Evolutionary conservation across 1,284 basidiomycete species (phyloP), one percentile per base, ranked within the genome.

Genomic region (Pyrrhoderma lamaoense): DNA sequence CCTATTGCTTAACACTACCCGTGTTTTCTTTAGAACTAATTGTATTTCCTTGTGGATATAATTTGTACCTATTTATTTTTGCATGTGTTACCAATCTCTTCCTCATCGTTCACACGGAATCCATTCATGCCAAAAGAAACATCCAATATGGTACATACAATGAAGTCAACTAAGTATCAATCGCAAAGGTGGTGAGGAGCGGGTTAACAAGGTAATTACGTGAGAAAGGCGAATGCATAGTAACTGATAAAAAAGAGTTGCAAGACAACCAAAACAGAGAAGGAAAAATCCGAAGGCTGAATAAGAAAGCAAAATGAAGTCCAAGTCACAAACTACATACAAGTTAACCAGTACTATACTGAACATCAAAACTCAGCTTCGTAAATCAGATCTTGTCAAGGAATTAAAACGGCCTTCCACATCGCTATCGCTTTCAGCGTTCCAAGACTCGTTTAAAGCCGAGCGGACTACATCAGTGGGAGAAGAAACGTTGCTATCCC

Each of bases 11-110:
- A 31, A 11, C 7, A 31, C 7, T n/a, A n/a, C n/a, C n/a, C 27
- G 11, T 31, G 27, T 31, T 31, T 31, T 31, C 27, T 31, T 31
- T 31, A 31, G 11, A 5, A 1, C 56, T 84, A 78, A 83, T 84
- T 70, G 84, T 21, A 36, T 34, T 53, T 37, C 43, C 23, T 25
- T 44, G 31, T 34, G 42, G 42, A 49, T 49, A 46, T 42, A 44
- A n/a, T 22, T 31, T 39, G 14, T 54, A 37, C 42, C 43, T 39
- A 44, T 43, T 45, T 54, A 27, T 45, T 46, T 49, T 18, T 18
- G 16, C 34, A 38, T 44, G 43, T 50, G 42, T 50, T 22, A 40
- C 11, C 27, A 39, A 39, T 44, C 8, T 18, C 27, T 31, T 31
- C 11, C n/a, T 40, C n/a, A 4, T 18, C 38, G 38, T 21, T n/a